A percentile compares a stretch with the other conserved stretches of the same genome.
These are phyloP conservation scores for Sporobolomyces pararoseus DNA, from an alignment of 768 basidiomycete genomes.

Conservation along the genomic window DNA sequence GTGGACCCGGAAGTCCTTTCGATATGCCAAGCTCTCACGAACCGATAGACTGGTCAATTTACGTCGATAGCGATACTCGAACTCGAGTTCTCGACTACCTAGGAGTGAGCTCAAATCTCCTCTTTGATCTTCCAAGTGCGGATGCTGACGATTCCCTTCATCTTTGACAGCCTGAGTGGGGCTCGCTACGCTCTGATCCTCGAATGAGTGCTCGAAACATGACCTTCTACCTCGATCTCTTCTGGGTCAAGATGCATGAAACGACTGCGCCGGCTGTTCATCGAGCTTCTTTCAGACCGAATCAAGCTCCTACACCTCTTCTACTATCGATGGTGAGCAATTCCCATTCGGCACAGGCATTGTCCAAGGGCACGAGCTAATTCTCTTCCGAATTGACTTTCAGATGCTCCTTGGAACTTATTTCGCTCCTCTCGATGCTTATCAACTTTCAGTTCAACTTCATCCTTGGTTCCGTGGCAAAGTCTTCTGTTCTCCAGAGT, in stretches of 20 bases:
- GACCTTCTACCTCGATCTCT: constrained; percentile 28
- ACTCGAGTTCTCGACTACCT: constrained; percentile 38
- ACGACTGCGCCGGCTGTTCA: constrained; percentile 38
- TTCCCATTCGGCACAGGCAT: not conserved
- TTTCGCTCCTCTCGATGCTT: constrained; percentile 38
- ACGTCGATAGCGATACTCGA: constrained; percentile 27
- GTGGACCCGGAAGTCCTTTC: constrained; percentile 7
- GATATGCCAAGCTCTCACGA: constrained; percentile 21
- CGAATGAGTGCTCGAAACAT: constrained; percentile 22
- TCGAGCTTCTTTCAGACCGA: constrained; percentile 35
- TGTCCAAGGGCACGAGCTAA: no score
- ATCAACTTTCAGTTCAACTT: constrained; percentile 37
- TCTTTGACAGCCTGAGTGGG: constrained; percentile 34
- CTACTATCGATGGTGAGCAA: constrained; percentile 33
- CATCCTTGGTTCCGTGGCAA: constrained; percentile 43
- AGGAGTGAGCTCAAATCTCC: constrained; percentile 10
- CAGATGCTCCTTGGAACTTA: constrained; percentile 42
- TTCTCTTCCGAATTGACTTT: not conserved
- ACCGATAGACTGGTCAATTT: constrained; percentile 30
- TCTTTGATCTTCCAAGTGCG: no score
- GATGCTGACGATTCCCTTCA: not conserved
- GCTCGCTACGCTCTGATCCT: constrained; percentile 23
- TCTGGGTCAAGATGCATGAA: constrained; percentile 41
- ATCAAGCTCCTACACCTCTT: constrained; percentile 25
- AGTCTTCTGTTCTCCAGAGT: constrained; percentile 41